Evolutionary conservation across 2,329 filamentous ascomycete species (phyloP), one percentile per base, ranked within the genome.

Genomic region (Penicillium sp.): DNA sequence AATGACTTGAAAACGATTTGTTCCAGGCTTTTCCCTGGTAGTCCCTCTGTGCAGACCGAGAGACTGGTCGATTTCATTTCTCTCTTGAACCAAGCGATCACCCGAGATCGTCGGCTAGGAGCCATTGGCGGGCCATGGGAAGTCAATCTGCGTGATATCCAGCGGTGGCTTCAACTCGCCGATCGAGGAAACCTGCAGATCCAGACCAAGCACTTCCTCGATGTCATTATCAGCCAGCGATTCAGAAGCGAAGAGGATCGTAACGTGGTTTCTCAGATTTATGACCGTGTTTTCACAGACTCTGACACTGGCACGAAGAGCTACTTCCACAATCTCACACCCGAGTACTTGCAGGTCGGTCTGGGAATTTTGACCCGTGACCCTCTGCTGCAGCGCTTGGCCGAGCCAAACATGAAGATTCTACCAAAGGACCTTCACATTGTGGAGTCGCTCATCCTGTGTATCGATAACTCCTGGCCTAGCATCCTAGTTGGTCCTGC

Each of bases 71-170:
- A 80, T 25, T 95, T 96, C 68, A 87, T 97, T n/a, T 87, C 87
- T 1, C 79, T 81, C n/a, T 79, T 97, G 10, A 91, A 96, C 60
- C 80, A 84, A 31, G 84, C 89, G 36, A 85, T 95, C 27, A 80
- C 86, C 5, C 79, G 82, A 29, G 75, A 77, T 43, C 78, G 80
- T 48, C 73, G 72, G 8, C 80, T 88, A 60, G 85, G 84, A 38
- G 73, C 76, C 13, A 71, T 80, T 40, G 86, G 86, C 44, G 90
- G 88, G 7, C 94, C 95, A 1, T 99, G 92, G 94, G 94, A 97
- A 70, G 94, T 96, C 72, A 99, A 96, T 68, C 78, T 99, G 62
- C 88, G 92, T 72, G 93, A 97, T 72, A 90, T 91, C 3, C 84
- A 94, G 54, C 84, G 93, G 59, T 97, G 93, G 93, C 78, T 97